These are phyloP conservation scores for Phaeosphaeriaceae sp. DNA, from an alignment of 2,329 filamentous ascomycete species.

Conservation along the genomic window DNA sequence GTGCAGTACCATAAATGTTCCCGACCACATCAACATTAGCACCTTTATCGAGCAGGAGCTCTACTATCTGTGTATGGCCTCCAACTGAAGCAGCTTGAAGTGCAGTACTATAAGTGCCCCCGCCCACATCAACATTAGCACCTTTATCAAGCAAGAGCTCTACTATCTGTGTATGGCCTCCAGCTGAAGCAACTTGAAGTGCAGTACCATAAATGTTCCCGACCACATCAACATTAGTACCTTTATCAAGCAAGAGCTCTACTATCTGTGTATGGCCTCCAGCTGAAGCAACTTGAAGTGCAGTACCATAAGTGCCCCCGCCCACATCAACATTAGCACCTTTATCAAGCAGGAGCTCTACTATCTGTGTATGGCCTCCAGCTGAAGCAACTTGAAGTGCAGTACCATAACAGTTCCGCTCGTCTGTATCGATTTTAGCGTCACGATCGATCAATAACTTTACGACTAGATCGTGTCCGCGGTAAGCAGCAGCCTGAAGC, in stretches of 20 bases:
- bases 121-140: not conserved
- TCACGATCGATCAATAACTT: not conserved
- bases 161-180: not conserved
- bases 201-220: not conserved
- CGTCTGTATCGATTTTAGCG: not conserved
- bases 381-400: conserved; percentile 1
- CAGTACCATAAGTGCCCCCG: not conserved
- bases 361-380: not conserved
- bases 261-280: not conserved
- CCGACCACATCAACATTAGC: not conserved
- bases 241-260: conserved; percentile 10
- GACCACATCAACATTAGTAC: conserved; percentile 2
- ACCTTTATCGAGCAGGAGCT: not conserved
- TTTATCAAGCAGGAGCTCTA: not conserved
- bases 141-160: not conserved
- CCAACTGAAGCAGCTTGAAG: not conserved
- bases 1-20: not conserved
- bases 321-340: not conserved
- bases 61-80: not conserved
- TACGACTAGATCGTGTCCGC: not conserved
- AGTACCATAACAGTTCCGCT: not conserved
- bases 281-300: not conserved
- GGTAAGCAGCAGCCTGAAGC: not conserved
- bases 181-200: not conserved
- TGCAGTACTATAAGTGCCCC: not conserved